A percentile compares a stretch with the other conserved stretches of the same genome.
phyloP scores from a whole-genome alignment of 129 eudicot species.

The Gnaphalium uliginosum region DNA sequence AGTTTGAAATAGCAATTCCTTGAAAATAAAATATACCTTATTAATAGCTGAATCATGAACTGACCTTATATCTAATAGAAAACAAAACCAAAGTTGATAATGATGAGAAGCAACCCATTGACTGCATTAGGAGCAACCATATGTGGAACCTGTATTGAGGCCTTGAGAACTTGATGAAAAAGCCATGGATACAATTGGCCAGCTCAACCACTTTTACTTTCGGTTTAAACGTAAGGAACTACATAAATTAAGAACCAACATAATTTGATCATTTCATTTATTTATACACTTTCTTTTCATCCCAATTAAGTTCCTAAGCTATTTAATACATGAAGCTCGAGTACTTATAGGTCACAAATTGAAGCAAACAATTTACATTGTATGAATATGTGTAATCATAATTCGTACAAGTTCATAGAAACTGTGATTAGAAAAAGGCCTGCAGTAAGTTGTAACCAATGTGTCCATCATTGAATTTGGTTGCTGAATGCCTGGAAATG shows the following conservation, averaged over 20 bases:
- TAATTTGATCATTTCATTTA: too few relatives aligned
- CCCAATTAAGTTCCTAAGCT: background rate
- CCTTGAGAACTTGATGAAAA: background rate
- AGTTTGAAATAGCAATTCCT: background rate
- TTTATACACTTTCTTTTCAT: too few relatives aligned
- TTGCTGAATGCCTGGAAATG: conserved; percentile 37
- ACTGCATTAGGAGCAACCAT: background rate
- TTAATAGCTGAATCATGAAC: background rate
- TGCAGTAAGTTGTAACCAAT: conserved; percentile 12
- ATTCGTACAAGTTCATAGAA: conserved; percentile 13
- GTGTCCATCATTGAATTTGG: conserved; percentile 26
- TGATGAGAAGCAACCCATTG: background rate
- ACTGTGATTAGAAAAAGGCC: background rate
- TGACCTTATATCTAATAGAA: background rate
- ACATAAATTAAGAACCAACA: background rate
- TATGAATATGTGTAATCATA: conserved; percentile 8
- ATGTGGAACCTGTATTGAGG: background rate
- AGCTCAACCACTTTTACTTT: background rate
- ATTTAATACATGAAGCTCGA: background rate
- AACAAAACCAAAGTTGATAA: background rate
- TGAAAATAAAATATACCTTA: background rate
- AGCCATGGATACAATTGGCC: background rate
- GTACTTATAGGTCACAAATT: background rate
- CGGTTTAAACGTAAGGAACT: background rate
- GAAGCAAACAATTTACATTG: conserved; percentile 1